phyloP scores from a whole-genome alignment of 2,329 filamentous ascomycete species.

The Ophiostoma piceae region DNA sequence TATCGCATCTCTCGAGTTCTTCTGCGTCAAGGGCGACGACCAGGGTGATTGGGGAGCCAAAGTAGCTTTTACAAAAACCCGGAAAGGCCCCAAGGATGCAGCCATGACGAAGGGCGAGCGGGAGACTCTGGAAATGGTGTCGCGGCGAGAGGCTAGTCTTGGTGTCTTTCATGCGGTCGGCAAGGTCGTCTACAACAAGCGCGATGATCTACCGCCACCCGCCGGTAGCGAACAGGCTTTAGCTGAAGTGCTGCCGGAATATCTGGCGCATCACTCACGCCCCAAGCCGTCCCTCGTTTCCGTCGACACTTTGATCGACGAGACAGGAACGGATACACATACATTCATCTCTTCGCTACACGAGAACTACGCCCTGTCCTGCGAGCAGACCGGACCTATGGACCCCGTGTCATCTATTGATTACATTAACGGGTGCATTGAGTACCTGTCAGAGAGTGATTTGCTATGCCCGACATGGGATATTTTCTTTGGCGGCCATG shows the following conservation, averaged over 20 bases:
- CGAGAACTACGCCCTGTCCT: conserved; percentile 88
- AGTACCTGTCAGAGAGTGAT: conserved; percentile 81
- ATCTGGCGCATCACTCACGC: conserved; percentile 53
- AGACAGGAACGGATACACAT: conserved; percentile 84
- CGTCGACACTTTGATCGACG: conserved; percentile 77
- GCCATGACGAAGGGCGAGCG: conserved; percentile 69
- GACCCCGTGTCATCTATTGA: conserved; percentile 62
- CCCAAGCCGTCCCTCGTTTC: conserved; percentile 60
- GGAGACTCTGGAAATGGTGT: conserved; percentile 73
- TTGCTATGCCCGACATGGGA: conserved; percentile 71
- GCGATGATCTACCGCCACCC: conserved; percentile 51
- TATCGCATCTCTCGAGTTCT: conserved; percentile 85
- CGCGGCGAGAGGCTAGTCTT: conserved; percentile 79
- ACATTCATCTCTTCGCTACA: conserved; percentile 30
- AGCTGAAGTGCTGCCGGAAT: conserved; percentile 54
- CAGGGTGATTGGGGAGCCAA: conserved; percentile 69
- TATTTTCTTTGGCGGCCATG: conserved; percentile 59
- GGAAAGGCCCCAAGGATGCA: conserved; percentile 53
- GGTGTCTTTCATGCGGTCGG: conserved; percentile 96
- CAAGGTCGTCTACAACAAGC: conserved; percentile 94
- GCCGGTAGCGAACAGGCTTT: conserved; percentile 36
- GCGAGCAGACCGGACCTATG: conserved; percentile 50
- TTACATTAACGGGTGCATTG: conserved; percentile 77
- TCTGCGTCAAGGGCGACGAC: conserved; percentile 78
- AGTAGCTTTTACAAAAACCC: conserved; percentile 64